Base-by-base conservation (phyloP, 1,284 basidiomycete genomes). In the Ceraceosorus guamensis region DNA sequence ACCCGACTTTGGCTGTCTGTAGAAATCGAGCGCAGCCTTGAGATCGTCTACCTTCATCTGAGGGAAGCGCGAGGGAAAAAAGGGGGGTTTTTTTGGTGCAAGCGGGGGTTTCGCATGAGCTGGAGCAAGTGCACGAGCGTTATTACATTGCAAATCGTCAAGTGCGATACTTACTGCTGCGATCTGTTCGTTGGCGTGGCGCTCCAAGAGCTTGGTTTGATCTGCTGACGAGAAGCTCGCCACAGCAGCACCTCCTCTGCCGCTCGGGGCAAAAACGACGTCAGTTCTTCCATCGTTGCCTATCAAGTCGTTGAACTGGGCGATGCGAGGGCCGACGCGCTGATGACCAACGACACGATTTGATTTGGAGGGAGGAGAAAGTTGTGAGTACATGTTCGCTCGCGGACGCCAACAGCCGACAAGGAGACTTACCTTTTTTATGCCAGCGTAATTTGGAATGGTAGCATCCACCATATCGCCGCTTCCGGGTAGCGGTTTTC, bases 401-500 rank as follows among this genome's bases (percentile, higher is more conserved):
- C 16, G 2, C 2, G 3, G 2, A 41, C 39, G 13, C 4, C 24
- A 24, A 24, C 3, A 24, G 24, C 2, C 24, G 24, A 24, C 24
- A 24, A 24, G 24, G 3, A 24, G 24, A 66, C 78, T 50, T 57
- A 87, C 88, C 80, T 87, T 86, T 69, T 89, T 86, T 61, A 95
- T 90, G 68, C 83, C 82, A 46, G 84, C 83, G 51, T 85, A 81
- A 66, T 87, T 86, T 1, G 92, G 91, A 57, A 83, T 72, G 0
- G 91, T 90, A 60, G 85, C 78, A 75, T 97, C 91, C 63, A 85
- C 83, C 62, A 90, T 87, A 3, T 81, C 77, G 52, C 84, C 83
- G 1, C 10, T 10, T 3, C 45, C 53, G 0, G 83, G 80, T 70
- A 67, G 37, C 5, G 61, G 47, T 73, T 92, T 88, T 52, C 87